Base-by-base conservation (phyloP, 192 early-diverging fungal genomes). In the Backusella luteola region DNA sequence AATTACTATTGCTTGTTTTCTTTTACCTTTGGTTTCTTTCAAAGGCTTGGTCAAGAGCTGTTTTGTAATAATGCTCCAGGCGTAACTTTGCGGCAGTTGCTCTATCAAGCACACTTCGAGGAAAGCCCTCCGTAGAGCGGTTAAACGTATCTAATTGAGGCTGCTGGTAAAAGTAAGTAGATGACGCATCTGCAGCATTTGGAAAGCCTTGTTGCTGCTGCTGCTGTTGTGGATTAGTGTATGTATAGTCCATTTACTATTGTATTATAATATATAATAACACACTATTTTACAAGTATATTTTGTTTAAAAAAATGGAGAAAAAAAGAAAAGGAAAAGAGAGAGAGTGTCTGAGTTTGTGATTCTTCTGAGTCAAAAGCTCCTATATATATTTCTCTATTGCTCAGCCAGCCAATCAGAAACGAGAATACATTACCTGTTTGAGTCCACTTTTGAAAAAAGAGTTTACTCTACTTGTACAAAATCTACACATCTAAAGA, bases 51-150 rank as follows among this genome's bases (percentile, higher is more conserved):
- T 91, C 89, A 69, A 98, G 89, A 39, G 94, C 86, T 26, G 89
- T 87, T 79, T 94, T 96, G 87, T 98, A 99, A 71, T 96, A 96
- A 85, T 96, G 89, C 77, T 98, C 94, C 34, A 99, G 87, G 71
- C 93, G 94, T 53, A 94, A 90, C 84, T 96, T 98, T 44, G 96
- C 96, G 8, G 93, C 91, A 0, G 94, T 90, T 6, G 96, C 93
- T 79, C 94, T 87, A 49, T 99, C 98, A 9, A 98, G 73, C 0
- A 94, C 93, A 46, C 90, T 85, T 63, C 92, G 89, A 29, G 97
- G 85, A 49, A 94, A 90, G 6, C 90, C 91, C 42, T 91, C 93
- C 0, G 93, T 91, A n/a, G 92, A 90, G 49, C 93, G 90, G 67
- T 89, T 84, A 77, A 89, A 90, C 69, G 79, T 79, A 75, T 74